A percentile compares a stretch with the other conserved stretches of the same genome.
Conservation (phyloP, 352 stramenopile genomes). For the Pythium scleroteichum region DNA sequence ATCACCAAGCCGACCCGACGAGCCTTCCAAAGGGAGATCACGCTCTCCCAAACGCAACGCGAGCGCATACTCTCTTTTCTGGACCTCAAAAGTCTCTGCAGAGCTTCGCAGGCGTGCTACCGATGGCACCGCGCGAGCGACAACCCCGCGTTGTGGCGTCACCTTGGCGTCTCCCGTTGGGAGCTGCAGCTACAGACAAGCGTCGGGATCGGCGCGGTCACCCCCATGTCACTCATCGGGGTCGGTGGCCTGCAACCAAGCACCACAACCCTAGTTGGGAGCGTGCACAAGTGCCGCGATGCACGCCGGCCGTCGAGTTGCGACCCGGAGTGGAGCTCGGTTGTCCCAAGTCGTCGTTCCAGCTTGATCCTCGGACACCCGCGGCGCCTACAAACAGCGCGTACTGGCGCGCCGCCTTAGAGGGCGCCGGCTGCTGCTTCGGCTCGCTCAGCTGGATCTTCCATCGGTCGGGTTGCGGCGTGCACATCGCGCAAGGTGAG, state of each 20-base stretch:
- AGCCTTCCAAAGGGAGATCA: slow-evolving; percentile 18
- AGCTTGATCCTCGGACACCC: slow-evolving; percentile 12
- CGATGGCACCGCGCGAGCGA: slow-evolving; percentile 77
- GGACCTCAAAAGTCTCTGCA: slow-evolving; percentile 62
- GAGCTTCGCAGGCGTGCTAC: slow-evolving; percentile 59
- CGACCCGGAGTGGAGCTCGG: background rate
- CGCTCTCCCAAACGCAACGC: slow-evolving; percentile 49
- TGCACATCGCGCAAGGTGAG: too few relatives aligned
- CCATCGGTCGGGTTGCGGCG: background rate
- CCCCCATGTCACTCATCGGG: slow-evolving; percentile 36
- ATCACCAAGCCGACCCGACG: background rate
- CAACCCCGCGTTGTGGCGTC: slow-evolving; percentile 57
- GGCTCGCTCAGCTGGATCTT: background rate
- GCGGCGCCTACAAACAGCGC: slow-evolving; percentile 22
- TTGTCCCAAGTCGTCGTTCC: background rate
- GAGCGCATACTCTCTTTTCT: slow-evolving; percentile 64
- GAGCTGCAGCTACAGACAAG: slow-evolving; percentile 55
- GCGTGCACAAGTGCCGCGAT: slow-evolving; percentile 12
- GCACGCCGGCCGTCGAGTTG: slow-evolving; percentile 27
- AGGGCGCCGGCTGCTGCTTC: background rate
- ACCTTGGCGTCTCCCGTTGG: slow-evolving; percentile 71
- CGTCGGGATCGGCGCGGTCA: slow-evolving; percentile 51
- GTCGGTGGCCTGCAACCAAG: slow-evolving; percentile 20
- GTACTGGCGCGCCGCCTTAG: background rate
- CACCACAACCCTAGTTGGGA: slow-evolving; percentile 4